Percentiles rank a stretch among this genome's conserved stretches.
phyloP scores from a whole-genome alignment of 2,329 filamentous ascomycete species.

The Trichoderma koningiopsis region DNA sequence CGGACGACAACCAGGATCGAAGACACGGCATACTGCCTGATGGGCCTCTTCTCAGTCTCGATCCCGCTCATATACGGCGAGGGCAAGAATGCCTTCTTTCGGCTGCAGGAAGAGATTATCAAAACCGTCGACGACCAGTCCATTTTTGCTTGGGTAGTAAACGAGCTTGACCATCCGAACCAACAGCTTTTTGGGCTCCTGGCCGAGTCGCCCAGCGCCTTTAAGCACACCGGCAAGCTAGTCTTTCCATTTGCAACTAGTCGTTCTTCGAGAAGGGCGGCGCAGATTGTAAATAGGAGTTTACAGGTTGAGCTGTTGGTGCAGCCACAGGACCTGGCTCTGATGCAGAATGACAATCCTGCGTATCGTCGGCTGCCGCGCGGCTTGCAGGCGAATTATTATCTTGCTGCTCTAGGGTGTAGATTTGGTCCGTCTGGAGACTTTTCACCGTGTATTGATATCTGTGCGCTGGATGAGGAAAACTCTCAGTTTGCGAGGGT shows the following conservation, averaged over 20 bases:
- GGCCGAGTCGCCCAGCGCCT: neutral
- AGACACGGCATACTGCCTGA: slow-evolving; percentile 30
- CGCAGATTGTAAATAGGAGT: neutral
- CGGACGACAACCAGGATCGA: slow-evolving; percentile 27
- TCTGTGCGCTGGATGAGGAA: neutral
- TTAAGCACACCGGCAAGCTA: neutral
- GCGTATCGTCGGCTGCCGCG: neutral
- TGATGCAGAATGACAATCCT: neutral
- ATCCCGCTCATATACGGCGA: slow-evolving; percentile 30
- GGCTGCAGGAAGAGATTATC: slow-evolving; percentile 17
- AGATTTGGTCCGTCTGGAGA: neutral
- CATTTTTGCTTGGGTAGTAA: slow-evolving; percentile 1
- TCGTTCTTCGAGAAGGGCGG: neutral
- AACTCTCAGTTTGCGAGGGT: neutral
- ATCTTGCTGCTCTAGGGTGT: neutral
- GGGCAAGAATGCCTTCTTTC: slow-evolving; percentile 17
- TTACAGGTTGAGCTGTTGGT: neutral
- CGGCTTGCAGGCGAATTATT: neutral
- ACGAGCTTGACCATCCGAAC: neutral
- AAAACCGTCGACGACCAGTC: slow-evolving; percentile 10
- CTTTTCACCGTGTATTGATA: slow-evolving; percentile 1
- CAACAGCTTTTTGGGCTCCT: neutral
- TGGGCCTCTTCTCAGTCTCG: slow-evolving; percentile 30
- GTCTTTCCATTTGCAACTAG: neutral
- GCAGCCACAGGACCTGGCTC: neutral